Evolutionary conservation across 2,329 filamentous ascomycete species (phyloP).

Genomic region (Aspergillus unguis): DNA sequence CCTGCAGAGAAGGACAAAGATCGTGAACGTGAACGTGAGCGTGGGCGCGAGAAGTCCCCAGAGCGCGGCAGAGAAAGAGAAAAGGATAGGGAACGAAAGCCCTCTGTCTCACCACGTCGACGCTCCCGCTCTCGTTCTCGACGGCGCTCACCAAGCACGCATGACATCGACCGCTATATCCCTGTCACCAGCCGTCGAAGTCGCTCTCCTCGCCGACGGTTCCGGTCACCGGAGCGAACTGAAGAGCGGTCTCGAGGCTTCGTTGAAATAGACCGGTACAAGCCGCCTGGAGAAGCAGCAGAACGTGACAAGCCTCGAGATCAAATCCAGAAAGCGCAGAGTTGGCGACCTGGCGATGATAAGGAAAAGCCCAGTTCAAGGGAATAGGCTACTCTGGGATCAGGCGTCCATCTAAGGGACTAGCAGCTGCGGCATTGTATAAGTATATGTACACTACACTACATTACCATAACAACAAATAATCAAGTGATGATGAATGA

Average conservation of each 20-base stretch:
- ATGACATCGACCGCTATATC: constrained; percentile 46
- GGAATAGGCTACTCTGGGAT: not conserved
- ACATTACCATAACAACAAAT: not conserved
- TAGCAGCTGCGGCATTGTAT: not conserved
- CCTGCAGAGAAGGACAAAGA: constrained; percentile 2
- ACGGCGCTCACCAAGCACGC: constrained; percentile 29
- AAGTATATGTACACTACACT: not conserved
- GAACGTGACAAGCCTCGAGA: constrained; percentile 14
- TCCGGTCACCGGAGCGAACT: constrained; percentile 33
- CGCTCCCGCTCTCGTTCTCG: constrained; percentile 26
- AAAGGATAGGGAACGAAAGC: constrained; percentile 11
- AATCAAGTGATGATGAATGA: not conserved
- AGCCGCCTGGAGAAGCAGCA: constrained; percentile 33
- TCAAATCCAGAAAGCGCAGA: constrained; percentile 1
- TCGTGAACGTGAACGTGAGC: constrained; percentile 1
- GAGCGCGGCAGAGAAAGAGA: constrained; percentile 4
- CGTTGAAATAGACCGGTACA: constrained; percentile 45
- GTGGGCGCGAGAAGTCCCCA: not conserved
- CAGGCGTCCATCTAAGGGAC: not conserved
- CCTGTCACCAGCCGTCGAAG: constrained; percentile 41
- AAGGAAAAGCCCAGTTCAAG: constrained; percentile 1
- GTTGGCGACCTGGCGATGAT: constrained; percentile 4
- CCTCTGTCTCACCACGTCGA: constrained; percentile 21
- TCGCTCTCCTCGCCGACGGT: constrained; percentile 39
- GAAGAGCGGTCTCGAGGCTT: constrained; percentile 28